These are phyloP conservation scores for Hericium erinaceus DNA, from an alignment of 768 basidiomycete species.

Conservation along the genomic window DNA sequence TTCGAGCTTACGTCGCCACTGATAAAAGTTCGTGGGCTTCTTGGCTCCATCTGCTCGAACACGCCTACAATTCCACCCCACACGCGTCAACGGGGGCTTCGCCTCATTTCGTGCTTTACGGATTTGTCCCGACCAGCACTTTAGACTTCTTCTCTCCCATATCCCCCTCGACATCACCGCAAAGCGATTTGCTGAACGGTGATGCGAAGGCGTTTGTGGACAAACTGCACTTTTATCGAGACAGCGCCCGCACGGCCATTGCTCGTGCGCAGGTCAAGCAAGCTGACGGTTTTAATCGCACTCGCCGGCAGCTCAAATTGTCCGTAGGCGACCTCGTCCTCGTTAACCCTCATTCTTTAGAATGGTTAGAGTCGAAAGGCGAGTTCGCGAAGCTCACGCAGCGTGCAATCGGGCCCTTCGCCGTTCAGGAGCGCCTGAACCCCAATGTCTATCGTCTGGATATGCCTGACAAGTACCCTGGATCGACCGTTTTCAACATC, in stretches of 20 bases:
- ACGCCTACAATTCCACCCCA: conserved; percentile 11
- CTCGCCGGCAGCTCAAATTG: neutral
- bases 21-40: neutral
- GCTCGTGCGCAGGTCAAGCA: conserved; percentile 10
- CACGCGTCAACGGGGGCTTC: conserved; percentile 12
- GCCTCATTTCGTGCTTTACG: conserved; percentile 10
- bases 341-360: conserved; percentile 15
- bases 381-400: conserved; percentile 16
- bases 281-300: conserved; percentile 7
- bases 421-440: conserved; percentile 15
- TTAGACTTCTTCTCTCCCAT: neutral
- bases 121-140: neutral
- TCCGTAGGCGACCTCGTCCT: conserved; percentile 16
- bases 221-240: neutral
- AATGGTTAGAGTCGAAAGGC: conserved; percentile 10
- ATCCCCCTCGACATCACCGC: neutral
- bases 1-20: neutral
- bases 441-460: conserved; percentile 15
- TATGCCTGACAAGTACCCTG: conserved; percentile 13
- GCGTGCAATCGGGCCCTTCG: conserved; percentile 17
- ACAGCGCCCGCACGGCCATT: conserved; percentile 7
- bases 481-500: conserved; percentile 18
- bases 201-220: neutral
- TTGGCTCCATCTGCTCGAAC: neutral
- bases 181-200: neutral